phyloP scores from a whole-genome alignment of 257 asterid species.

The Capsicum rhomboideum region DNA sequence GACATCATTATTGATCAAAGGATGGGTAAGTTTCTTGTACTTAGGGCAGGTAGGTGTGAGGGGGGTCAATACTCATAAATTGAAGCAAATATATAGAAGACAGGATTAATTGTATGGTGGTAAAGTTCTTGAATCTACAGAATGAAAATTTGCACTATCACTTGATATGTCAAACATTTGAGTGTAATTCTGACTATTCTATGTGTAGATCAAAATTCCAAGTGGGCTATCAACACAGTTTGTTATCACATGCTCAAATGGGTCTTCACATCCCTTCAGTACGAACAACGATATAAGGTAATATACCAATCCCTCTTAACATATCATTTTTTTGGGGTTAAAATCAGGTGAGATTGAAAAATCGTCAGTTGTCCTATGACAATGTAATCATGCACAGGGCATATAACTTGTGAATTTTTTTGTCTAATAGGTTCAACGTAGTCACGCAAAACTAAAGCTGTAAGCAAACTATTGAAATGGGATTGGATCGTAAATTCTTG shows the following conservation, averaged over 20 bases:
- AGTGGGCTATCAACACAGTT: constrained; percentile 77
- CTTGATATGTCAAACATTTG: background rate
- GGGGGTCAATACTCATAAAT: background rate
- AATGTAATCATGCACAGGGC: background rate
- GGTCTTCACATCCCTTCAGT: constrained; percentile 80
- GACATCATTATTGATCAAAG: background rate
- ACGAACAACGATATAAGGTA: constrained; percentile 77
- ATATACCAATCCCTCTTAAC: constrained; percentile 1
- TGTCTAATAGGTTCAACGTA: background rate
- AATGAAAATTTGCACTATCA: background rate
- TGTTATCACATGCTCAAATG: constrained; percentile 69
- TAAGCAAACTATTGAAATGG: background rate
- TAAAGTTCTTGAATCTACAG: background rate
- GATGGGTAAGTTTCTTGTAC: background rate
- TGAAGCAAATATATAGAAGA: background rate
- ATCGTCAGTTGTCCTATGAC: background rate
- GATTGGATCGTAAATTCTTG: background rate
- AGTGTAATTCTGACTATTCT: constrained; percentile 3
- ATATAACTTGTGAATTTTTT: background rate
- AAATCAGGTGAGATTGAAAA: background rate
- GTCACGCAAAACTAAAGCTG: background rate
- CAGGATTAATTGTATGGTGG: background rate
- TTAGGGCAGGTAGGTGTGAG: background rate
- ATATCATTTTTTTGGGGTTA: background rate
- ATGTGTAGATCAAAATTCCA: constrained; percentile 80